Evolutionary conservation across 495 filamentous ascomycete species (phyloP), one percentile per base, ranked within the genome.

Genomic region (Hypomontagnella monticulosa): DNA sequence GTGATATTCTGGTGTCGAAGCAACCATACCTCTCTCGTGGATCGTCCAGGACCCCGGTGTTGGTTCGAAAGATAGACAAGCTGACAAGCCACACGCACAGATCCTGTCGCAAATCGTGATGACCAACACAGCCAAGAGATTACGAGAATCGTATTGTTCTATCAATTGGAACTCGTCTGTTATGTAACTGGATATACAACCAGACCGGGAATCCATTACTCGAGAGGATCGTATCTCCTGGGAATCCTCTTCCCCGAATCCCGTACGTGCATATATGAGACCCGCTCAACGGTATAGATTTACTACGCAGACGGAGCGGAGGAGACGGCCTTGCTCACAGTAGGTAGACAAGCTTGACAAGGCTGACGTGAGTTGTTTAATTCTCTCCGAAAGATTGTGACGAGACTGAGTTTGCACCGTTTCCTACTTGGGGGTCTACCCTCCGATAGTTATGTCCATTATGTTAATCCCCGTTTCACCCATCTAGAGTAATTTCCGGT

Each of bases 401-500:
- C 41, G 6, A 46, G 42, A 33, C 54, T 38, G 42, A 53, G 16
- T 30, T 47, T 58, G 38, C 44, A 57, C 23, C 47, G 62, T 67
- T 57, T 62, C 67, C 63, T 61, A 12, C 60, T 67, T 62, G 67
- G 61, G 63, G 41, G 63, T 54, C 30, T 66, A 71, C 65, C 53
- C 61, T 71, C 67, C 67, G 71, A 65, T 56, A 50, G 44, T 55
- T 44, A 19, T 16, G 12, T 43, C 44, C 19, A 41, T 59, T 50
- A 42, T 60, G 55, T 44, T 38, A 64, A 63, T 60, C 51, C 37
- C 65, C 58, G 55, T 61, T 52, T 51, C 23, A 47, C 62, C 66
- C 67, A 71, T 73, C 57, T 68, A 71, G 43, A 71, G 64, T 67
- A 73, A 71, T 73, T 68, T 73, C 67, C 71, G 67, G 71, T 57